Base-by-base conservation (phyloP, 345 rosid genomes). In the Brassica incana region DNA sequence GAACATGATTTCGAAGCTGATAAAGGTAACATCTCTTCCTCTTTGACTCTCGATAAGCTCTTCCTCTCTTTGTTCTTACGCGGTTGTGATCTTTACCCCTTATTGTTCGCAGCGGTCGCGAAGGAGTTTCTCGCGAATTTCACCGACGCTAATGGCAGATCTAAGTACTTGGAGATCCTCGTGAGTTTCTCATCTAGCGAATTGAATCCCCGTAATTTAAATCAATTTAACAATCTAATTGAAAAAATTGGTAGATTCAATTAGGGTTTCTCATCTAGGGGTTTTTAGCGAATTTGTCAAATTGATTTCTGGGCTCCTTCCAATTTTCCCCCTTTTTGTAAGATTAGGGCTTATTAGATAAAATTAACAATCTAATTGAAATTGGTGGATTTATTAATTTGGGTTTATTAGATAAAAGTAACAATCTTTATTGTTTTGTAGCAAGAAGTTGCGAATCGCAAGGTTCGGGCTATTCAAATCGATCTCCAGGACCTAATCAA, bases 371-470 rank as follows among this genome's bases (percentile, higher is more conserved):
- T 29, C 32, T 63, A 29, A 67, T 7, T 58, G 69, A 65, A 71
- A 15, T 23, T 52, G 18, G 65, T 27, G 6, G 38, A 16, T 12
- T 56, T 9, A 2, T 9, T 76, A 36, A 16, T 56, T 4, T 56
- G 64, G 64, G 64, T 59, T 59, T 48, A 48, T 3, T 50, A 50
- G 8, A 50, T 52, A n/a, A 52, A 32, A 52, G 58, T 52, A 5
- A 5, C 58, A 52, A 5, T n/a, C 16, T 27, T 61, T 0, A 35
- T 5, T 25, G 0, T 20, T 43, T 23, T 45, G 78, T 64, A 95
- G 99, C 98, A 90, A 91, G 91, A 93, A 56, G 97, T 90, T 32
- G 90, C 99, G 3, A 95, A 95, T 65, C 88, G 86, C 35, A 93
- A 87, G 88, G 79, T 72, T 78, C 92, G 93, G n/a, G 88, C 97